Evolutionary conservation across 1,284 basidiomycete species (phyloP), one percentile per base, ranked within the genome.

Genomic region (Mrakiaceae sp.): DNA sequence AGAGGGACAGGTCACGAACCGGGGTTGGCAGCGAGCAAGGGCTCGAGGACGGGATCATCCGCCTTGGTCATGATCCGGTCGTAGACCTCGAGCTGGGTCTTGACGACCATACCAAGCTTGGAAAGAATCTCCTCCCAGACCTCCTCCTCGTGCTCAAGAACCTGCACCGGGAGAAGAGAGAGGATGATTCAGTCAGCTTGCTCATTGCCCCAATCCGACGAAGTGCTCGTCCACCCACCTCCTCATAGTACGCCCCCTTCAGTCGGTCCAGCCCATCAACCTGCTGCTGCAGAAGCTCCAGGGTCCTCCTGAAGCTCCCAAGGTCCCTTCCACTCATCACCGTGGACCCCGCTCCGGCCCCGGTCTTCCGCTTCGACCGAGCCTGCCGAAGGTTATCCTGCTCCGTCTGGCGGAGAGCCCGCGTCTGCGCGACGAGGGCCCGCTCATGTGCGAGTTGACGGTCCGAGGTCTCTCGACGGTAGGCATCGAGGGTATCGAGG

Each of bases 91-190:
- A 78, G 70, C 66, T 74, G 75, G 39, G 73, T 74, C 51, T 74
- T 70, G 10, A 76, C 70, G 14, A 74, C 70, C 59, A 74, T 73
- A 68, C 79, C 68, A 68, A 88, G 86, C 79, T 92, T 92, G 68
- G 81, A 82, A 71, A 93, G 84, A 10, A 96, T 88, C 12, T 85
- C 84, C 70, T 91, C 84, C 94, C 94, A 97, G 5, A 90, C 85
- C 76, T 93, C 86, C 71, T 95, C 90, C 77, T 97, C 93, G 69
- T 91, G 90, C 66, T 91, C 89, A 62, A 94, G 78, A 63, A 95
- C 92, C 70, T 94, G 88, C 12, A 57, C 39, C 1, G 9, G 9
- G 14, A 8, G 16, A 60, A 51, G 3, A 4, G 3, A 40, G 40
- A 16, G 4, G n/a, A 46, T 43, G 8, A 12, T 50, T 12, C 10